Conservation (phyloP, 352 stramenopile genomes). For the Phytophthora europaea region DNA sequence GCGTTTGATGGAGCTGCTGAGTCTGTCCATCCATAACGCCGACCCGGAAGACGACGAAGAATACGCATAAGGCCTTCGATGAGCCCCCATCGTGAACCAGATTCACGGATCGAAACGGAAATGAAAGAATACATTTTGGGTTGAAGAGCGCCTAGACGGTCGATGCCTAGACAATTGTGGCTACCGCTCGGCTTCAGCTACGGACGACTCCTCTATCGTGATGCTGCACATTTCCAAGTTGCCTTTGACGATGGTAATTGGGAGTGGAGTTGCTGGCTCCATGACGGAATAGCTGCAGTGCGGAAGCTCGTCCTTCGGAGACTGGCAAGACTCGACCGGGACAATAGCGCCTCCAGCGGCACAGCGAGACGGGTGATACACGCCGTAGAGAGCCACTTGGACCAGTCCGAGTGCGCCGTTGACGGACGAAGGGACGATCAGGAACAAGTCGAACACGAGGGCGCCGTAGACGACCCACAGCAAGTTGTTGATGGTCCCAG, state of each 20-base stretch:
- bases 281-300: constrained; percentile 39
- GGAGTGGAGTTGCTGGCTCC: constrained; percentile 14
- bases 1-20: constrained; percentile 85
- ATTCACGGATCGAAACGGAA: not conserved
- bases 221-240: constrained; percentile 47
- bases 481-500: constrained; percentile 74
- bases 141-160: constrained; percentile 22
- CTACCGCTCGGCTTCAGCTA: constrained; percentile 19
- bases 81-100: not conserved
- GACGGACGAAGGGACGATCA: constrained; percentile 65
- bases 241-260: constrained; percentile 22
- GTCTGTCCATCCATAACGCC: constrained; percentile 69
- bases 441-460: constrained; percentile 60
- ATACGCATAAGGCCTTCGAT: constrained; percentile 32
- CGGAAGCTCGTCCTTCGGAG: constrained; percentile 31
- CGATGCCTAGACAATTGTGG: constrained; percentile 12
- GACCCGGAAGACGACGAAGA: constrained; percentile 42
- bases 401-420: constrained; percentile 58
- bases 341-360: constrained; percentile 24
- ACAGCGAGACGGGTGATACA: constrained; percentile 58
- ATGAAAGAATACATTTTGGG: constrained; percentile 6
- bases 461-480: constrained; percentile 80
- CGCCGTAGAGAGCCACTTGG: constrained; percentile 67
- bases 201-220: constrained; percentile 33
- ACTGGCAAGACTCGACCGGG: constrained; percentile 16